Percentiles rank a stretch among this genome's conserved stretches.
Conservation (phyloP, 129 eudicot species). For the Arctium minus region DNA sequence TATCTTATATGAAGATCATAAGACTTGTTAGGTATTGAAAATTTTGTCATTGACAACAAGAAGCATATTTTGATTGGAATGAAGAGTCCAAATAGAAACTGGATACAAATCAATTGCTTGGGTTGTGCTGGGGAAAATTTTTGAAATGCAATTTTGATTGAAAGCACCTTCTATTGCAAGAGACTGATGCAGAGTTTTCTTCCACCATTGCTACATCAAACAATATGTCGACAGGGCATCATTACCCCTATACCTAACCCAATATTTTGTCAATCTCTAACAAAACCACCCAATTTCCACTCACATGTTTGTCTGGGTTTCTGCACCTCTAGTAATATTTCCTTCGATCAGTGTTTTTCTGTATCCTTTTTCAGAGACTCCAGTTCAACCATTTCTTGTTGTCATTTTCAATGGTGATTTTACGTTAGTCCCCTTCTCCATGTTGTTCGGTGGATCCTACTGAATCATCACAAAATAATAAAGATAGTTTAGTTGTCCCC, state of each 20-base stretch:
- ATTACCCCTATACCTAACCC: not conserved
- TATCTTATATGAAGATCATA: constrained; percentile 4
- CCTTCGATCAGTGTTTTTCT: not conserved
- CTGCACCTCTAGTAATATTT: not conserved
- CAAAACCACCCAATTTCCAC: not conserved
- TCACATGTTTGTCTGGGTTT: not conserved
- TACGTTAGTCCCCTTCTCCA: not conserved
- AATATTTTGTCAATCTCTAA: not conserved
- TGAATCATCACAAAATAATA: not conserved
- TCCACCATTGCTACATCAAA: not conserved
- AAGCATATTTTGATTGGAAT: not conserved
- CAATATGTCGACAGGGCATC: not conserved
- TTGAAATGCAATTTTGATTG: not conserved
- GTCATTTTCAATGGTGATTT: not conserved
- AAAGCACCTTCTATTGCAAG: not conserved
- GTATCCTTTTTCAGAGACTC: not conserved
- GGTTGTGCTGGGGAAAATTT: not conserved
- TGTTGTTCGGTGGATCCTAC: not conserved
- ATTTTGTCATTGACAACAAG: not conserved
- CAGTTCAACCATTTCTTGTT: not conserved
- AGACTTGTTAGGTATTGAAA: constrained; percentile 7
- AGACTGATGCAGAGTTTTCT: not conserved
- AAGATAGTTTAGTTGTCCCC: not conserved
- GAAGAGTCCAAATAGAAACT: not conserved
- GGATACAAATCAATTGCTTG: not conserved